Conservation (phyloP, 352 stramenopile species). For the Pythium utonaiense region DNA sequence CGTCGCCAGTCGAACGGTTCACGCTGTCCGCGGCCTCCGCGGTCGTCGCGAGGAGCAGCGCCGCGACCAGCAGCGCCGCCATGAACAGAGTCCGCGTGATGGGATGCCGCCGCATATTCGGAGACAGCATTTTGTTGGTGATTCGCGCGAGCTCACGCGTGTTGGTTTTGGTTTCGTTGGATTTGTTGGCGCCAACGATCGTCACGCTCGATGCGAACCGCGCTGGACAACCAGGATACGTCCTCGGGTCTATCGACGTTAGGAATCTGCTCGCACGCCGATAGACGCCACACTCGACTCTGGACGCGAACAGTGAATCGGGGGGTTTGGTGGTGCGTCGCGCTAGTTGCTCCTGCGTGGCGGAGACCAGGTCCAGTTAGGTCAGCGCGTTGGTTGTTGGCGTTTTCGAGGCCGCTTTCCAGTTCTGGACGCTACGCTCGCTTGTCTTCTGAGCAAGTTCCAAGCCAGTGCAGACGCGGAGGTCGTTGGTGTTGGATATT, state of each 20-base stretch:
- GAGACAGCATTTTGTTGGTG: neutral
- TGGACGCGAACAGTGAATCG: too few species aligned
- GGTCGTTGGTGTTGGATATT: conserved; percentile 1
- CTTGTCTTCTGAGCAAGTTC: neutral
- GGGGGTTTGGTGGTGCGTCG: neutral
- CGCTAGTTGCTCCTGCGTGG: neutral
- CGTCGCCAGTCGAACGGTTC: neutral
- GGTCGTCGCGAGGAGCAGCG: conserved; percentile 9
- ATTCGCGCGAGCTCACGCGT: neutral
- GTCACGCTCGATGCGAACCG: neutral
- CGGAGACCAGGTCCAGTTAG: neutral
- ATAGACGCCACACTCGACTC: neutral
- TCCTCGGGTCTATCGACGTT: too few species aligned
- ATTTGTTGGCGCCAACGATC: neutral
- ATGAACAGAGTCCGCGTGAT: neutral
- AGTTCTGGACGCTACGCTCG: neutral
- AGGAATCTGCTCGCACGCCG: neutral
- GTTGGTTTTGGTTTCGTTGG: neutral
- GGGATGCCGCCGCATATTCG: conserved; percentile 6
- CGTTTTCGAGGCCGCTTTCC: neutral
- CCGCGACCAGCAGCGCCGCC: conserved; percentile 7
- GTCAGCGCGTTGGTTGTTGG: neutral
- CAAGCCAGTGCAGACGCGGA: neutral
- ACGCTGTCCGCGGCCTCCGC: neutral
- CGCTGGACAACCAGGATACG: too few species aligned